phyloP scores from a whole-genome alignment of 305 asterid genomes.

The Fraxinus xanthoxyloides region DNA sequence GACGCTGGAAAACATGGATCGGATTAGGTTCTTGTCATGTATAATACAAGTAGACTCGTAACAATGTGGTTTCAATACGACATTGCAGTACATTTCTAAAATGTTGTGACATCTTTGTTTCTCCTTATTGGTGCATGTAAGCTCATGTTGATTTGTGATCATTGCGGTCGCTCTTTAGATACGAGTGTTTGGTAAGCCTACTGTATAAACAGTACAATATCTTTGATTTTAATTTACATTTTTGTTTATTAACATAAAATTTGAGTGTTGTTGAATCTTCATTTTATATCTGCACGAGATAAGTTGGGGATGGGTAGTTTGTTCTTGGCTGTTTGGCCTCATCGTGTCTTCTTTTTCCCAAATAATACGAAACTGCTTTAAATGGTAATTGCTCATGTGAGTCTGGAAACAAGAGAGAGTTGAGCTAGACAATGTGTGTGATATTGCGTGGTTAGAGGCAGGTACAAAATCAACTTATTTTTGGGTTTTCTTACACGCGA shows the following conservation, averaged over 20 bases:
- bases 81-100: background rate
- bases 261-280: background rate
- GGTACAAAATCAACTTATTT: background rate
- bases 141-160: background rate
- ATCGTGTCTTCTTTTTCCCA: background rate
- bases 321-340: background rate
- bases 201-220: background rate
- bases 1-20: background rate
- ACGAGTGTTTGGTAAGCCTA: background rate
- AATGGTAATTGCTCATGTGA: background rate
- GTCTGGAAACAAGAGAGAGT: background rate
- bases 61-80: background rate
- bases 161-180: background rate
- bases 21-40: background rate
- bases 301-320: background rate
- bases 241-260: background rate
- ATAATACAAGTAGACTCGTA: background rate
- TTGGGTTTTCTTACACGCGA: constrained; percentile 21
- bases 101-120: background rate
- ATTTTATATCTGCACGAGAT: background rate
- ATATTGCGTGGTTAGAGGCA: background rate
- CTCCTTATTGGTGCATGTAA: background rate
- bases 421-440: background rate
- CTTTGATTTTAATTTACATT: no score
- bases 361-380: background rate